These are phyloP conservation scores for Neurospora sp. DNA, from an alignment of 495 filamentous ascomycete species.

Conservation along the genomic window DNA sequence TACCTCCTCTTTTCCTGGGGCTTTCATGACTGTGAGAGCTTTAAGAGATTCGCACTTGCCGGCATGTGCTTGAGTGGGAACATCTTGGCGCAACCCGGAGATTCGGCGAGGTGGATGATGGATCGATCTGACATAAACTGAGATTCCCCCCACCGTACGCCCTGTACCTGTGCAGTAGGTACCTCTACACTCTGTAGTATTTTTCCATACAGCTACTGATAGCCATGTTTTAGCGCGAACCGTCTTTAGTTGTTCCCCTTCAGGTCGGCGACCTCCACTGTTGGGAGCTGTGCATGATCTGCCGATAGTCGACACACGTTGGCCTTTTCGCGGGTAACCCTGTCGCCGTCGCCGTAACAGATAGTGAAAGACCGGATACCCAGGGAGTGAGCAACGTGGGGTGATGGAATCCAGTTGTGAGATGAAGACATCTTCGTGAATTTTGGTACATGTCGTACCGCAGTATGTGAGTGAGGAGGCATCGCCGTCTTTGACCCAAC, in stretches of 20 bases:
- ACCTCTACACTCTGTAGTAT: not conserved
- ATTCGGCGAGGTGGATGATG: constrained; percentile 12
- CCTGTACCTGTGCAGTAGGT: not conserved
- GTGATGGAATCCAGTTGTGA: not conserved
- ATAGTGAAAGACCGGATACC: not conserved
- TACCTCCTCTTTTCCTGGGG: not conserved
- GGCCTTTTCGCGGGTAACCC: not conserved
- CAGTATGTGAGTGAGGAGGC: not conserved
- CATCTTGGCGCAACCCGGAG: constrained; percentile 4
- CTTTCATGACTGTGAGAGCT: not conserved
- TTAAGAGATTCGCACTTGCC: not conserved
- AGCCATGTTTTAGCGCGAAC: not conserved
- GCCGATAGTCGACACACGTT: not conserved
- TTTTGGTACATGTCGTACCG: not conserved
- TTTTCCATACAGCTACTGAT: not conserved
- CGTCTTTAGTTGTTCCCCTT: not conserved
- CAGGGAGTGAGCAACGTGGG: not conserved
- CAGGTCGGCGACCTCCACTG: not conserved
- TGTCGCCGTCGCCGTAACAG: not conserved
- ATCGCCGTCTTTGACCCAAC: not conserved
- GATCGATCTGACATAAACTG: constrained; percentile 1
- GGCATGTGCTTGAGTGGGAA: not conserved
- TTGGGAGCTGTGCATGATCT: not conserved
- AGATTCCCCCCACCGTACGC: not conserved
- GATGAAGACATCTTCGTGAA: not conserved